Evolutionary conservation across 805 yeast species (phyloP).

Genomic region (Pichia exigua): DNA sequence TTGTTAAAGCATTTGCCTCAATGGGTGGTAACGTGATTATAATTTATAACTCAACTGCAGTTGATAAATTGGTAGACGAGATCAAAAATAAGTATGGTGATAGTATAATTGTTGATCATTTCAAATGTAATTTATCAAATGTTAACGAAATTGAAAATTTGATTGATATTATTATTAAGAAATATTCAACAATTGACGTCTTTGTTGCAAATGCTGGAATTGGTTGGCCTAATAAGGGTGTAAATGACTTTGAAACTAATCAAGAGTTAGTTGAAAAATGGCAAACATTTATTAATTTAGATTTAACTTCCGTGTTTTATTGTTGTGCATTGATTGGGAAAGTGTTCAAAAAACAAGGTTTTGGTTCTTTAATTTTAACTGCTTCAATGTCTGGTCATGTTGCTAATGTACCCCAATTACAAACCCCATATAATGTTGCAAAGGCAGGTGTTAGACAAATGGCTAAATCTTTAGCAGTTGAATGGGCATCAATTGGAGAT

Average conservation of each 20-base stretch:
- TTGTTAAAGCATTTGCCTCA: constrained; percentile 44
- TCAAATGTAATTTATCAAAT: constrained; percentile 28
- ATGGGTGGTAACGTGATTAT: constrained; percentile 39
- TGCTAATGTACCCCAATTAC: constrained; percentile 80
- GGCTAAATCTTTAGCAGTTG: constrained; percentile 72
- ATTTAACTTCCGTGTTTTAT: constrained; percentile 73
- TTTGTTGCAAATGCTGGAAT: constrained; percentile 49
- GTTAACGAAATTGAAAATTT: constrained; percentile 25
- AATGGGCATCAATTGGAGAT: constrained; percentile 78
- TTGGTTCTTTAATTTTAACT: constrained; percentile 75
- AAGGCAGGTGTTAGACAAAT: constrained; percentile 79
- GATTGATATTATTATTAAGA: constrained; percentile 22
- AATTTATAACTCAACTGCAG: constrained; percentile 25
- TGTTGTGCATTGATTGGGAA: constrained; percentile 69
- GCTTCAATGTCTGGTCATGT: constrained; percentile 88
- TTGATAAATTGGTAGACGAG: constrained; percentile 9
- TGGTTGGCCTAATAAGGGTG: constrained; percentile 65
- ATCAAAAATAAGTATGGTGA: constrained; percentile 8
- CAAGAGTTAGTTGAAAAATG: constrained; percentile 48
- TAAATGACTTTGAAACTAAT: constrained; percentile 33
- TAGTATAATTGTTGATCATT: constrained; percentile 14
- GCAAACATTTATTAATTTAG: constrained; percentile 65
- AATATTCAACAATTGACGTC: constrained; percentile 34
- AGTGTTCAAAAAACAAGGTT: constrained; percentile 63
- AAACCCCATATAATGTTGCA: constrained; percentile 79